A percentile compares a stretch with the other conserved stretches of the same genome.
These are phyloP conservation scores for Populus nigra DNA, from an alignment of 345 rosid species.

Conservation along the genomic window DNA sequence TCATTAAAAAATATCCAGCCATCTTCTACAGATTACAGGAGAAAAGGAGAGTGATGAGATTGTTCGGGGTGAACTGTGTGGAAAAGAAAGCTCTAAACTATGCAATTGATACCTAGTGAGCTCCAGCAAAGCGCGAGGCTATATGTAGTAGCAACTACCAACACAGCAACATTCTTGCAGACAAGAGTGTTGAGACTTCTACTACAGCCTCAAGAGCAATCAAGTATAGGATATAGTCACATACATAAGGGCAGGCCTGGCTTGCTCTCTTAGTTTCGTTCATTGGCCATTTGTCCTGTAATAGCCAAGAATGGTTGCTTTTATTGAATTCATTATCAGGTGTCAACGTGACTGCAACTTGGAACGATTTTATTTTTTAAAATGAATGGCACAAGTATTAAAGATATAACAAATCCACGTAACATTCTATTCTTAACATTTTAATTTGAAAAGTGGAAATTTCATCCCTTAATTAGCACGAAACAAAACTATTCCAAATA, in stretches of 20 bases:
- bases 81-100: conserved; percentile 35
- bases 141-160: not conserved
- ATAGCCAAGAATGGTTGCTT: not conserved
- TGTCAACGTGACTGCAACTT: not conserved
- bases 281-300: not conserved
- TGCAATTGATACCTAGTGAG: not conserved
- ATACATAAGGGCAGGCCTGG: not conserved
- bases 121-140: not conserved
- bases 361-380: not conserved
- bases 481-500: not conserved
- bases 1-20: conserved; percentile 44
- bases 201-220: not conserved
- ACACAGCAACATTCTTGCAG: not conserved
- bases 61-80: conserved; percentile 58
- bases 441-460: not conserved
- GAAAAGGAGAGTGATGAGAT: conserved; percentile 40
- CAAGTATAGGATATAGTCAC: not conserved
- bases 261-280: not conserved
- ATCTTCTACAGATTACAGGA: conserved; percentile 47
- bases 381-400: not conserved
- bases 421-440: not conserved
- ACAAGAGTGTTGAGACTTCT: not conserved
- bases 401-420: not conserved
- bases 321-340: not conserved
- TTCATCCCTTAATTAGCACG: not conserved